A percentile compares a stretch with the other conserved stretches of the same genome.
Evolutionary conservation across 2,329 filamentous ascomycete species (phyloP).

Genomic region (Aspergillus novofumigatus): DNA sequence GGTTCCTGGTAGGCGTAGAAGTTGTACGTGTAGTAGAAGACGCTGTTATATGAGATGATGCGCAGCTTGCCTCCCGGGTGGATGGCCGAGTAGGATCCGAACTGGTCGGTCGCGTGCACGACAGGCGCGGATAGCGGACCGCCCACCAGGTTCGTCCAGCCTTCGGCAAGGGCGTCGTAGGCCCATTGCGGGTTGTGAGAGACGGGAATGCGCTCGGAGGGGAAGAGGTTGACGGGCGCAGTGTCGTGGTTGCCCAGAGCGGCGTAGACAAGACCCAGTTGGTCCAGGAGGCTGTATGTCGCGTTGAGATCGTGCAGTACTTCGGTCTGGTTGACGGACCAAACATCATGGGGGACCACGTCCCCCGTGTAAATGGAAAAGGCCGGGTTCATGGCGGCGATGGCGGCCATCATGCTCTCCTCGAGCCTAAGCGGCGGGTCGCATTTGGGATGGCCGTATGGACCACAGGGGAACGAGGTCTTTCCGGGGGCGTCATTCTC

Average conservation of each 20-base stretch:
- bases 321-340: slow-evolving; percentile 32
- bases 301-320: slow-evolving; percentile 38
- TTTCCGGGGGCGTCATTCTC: slow-evolving; percentile 46
- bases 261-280: slow-evolving; percentile 47
- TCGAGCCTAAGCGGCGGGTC: slow-evolving; percentile 51
- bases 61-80: slow-evolving; percentile 47
- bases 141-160: slow-evolving; percentile 48
- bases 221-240: slow-evolving; percentile 51
- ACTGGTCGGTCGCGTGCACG: not conserved
- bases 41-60: slow-evolving; percentile 58
- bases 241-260: slow-evolving; percentile 57
- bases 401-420: slow-evolving; percentile 48
- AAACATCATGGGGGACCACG: slow-evolving; percentile 50
- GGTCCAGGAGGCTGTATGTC: slow-evolving; percentile 47
- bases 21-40: slow-evolving; percentile 58
- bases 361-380: slow-evolving; percentile 61
- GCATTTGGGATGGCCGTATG: slow-evolving; percentile 52
- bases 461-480: slow-evolving; percentile 48
- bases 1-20: slow-evolving; percentile 52
- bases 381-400: slow-evolving; percentile 42
- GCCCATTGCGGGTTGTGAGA: slow-evolving; percentile 48
- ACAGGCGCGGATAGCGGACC: not conserved
- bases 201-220: slow-evolving; percentile 36
- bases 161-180: slow-evolving; percentile 46
- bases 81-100: slow-evolving; percentile 35